A percentile compares a stretch with the other conserved stretches of the same genome.
Conservation (phyloP, 331 rosid species). For the Quercus phellos region DNA sequence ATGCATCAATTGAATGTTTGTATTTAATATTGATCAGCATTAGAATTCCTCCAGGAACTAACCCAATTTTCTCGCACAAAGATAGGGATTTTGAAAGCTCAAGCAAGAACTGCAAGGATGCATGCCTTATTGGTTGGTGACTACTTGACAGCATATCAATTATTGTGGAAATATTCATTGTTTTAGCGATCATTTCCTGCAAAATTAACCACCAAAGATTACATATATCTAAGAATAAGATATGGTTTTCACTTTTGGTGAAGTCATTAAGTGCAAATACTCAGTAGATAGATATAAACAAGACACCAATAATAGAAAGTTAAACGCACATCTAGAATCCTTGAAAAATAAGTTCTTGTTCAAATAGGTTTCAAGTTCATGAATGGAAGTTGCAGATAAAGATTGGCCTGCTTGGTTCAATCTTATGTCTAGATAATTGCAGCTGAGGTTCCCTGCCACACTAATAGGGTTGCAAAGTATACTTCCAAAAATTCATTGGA, state of each 20-base stretch:
- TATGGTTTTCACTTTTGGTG: not conserved
- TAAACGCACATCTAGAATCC: not conserved
- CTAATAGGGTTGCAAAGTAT: not conserved
- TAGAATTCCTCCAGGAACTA: slow-evolving; percentile 32
- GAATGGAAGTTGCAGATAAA: not conserved
- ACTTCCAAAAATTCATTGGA: not conserved
- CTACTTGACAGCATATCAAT: slow-evolving; percentile 32
- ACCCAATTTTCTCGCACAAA: slow-evolving; percentile 37
- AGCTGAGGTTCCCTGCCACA: too few species aligned
- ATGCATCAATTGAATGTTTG: slow-evolving; percentile 19
- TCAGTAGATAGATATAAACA: too few species aligned
- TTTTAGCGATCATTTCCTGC: slow-evolving; percentile 34
- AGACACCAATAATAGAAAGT: not conserved
- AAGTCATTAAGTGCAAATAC: too few species aligned
- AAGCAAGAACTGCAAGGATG: slow-evolving; percentile 30
- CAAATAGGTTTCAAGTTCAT: not conserved
- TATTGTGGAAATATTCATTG: slow-evolving; percentile 13
- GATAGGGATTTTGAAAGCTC: slow-evolving; percentile 38
- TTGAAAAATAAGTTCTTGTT: not conserved
- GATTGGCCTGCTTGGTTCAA: not conserved
- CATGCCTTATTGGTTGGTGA: slow-evolving; percentile 27
- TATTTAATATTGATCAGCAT: slow-evolving; percentile 34
- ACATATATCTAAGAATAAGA: not conserved
- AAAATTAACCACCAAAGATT: slow-evolving; percentile 8
- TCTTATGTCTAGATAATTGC: too few species aligned